These are phyloP conservation scores for Helotiales sp. DNA, from an alignment of 2,329 filamentous ascomycete species.

Conservation along the genomic window DNA sequence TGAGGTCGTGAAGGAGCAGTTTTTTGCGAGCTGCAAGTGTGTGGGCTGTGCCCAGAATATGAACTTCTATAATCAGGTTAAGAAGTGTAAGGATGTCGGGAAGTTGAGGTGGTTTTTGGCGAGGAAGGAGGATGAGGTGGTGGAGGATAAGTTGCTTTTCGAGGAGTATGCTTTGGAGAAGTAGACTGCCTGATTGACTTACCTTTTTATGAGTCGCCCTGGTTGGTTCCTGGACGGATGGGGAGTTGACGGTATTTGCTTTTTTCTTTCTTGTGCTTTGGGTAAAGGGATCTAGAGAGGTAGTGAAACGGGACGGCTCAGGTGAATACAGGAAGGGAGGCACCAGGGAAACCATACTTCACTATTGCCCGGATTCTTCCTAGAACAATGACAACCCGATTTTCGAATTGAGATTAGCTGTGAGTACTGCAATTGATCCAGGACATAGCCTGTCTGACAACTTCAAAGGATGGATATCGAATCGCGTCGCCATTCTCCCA, in stretches of 20 bases:
- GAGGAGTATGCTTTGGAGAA: conserved; percentile 3
- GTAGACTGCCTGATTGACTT: not conserved
- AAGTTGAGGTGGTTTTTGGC: conserved; percentile 14
- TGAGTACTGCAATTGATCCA: not conserved
- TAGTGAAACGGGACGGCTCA: not conserved
- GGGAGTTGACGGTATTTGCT: not conserved
- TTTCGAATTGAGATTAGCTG: not conserved
- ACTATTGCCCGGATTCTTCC: not conserved
- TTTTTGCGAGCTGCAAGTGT: conserved; percentile 13
- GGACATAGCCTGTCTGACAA: not conserved
- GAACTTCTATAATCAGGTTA: conserved; percentile 15
- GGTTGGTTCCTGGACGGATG: not conserved
- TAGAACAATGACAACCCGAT: not conserved
- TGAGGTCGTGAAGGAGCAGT: conserved; percentile 14
- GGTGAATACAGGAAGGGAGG: not conserved
- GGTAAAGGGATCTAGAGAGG: not conserved
- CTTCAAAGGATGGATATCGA: not conserved
- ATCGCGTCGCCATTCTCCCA: too few relatives aligned
- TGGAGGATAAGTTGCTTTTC: not conserved
- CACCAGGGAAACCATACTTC: not conserved
- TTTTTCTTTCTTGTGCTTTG: not conserved
- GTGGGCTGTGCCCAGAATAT: not conserved
- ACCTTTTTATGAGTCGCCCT: not conserved
- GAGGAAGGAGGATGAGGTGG: conserved; percentile 7
- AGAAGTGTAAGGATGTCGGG: conserved; percentile 4